phyloP scores from a whole-genome alignment of 805 yeast species.

The Lachancea nothofagi region DNA sequence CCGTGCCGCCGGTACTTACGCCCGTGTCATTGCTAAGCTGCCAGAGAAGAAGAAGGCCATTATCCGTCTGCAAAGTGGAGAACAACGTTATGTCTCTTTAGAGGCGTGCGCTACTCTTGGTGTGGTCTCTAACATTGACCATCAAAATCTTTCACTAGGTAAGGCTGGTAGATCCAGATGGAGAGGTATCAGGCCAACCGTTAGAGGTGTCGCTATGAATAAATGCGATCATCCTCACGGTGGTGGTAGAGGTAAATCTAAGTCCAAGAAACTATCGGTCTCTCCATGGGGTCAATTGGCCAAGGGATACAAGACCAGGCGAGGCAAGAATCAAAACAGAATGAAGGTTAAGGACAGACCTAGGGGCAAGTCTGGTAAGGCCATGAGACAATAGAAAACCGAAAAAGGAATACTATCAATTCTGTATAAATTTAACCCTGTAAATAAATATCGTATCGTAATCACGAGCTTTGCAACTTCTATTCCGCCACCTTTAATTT shows the following conservation, averaged over 20 bases:
- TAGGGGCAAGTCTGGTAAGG: conserved; percentile 50
- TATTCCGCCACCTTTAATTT: background rate
- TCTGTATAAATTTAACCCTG: conserved; percentile 2
- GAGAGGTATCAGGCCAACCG: conserved; percentile 89
- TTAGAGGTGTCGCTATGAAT: conserved; percentile 98
- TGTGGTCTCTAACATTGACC: conserved; percentile 86
- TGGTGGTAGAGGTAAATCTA: conserved; percentile 99
- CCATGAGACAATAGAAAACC: conserved; percentile 8
- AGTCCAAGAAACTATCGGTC: conserved; percentile 89
- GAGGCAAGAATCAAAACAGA: conserved; percentile 78
- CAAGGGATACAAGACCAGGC: conserved; percentile 92
- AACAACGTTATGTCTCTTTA: conserved; percentile 80
- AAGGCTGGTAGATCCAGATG: conserved; percentile 95
- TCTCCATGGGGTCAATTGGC: conserved; percentile 94
- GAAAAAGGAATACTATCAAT: background rate
- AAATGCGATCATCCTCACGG: conserved; percentile 98
- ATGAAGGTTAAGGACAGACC: conserved; percentile 90
- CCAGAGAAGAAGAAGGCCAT: conserved; percentile 68
- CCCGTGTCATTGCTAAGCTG: conserved; percentile 74
- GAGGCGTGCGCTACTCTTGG: conserved; percentile 94
- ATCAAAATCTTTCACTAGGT: conserved; percentile 84
- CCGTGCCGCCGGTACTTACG: conserved; percentile 92
- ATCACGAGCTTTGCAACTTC: background rate
- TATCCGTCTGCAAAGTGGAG: conserved; percentile 83
- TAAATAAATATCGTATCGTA: background rate